Evolutionary conservation across 805 yeast genomes (phyloP).

Genomic region (Ogataea allantospora): DNA sequence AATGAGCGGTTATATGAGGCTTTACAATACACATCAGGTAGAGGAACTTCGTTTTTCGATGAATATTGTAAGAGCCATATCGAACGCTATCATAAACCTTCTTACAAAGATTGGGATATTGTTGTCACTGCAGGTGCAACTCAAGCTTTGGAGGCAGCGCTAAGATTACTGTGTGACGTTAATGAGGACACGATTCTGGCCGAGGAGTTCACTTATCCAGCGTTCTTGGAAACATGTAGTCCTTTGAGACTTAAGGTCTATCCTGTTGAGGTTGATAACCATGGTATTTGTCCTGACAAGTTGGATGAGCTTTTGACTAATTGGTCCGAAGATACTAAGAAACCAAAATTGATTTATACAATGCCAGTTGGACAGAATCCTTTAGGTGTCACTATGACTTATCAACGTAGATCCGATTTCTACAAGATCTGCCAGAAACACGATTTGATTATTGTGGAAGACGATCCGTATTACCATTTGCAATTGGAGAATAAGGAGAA

Average conservation of each 20-base stretch:
- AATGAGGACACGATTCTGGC: slow-evolving; percentile 76
- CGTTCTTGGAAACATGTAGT: slow-evolving; percentile 78
- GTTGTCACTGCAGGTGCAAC: slow-evolving; percentile 81
- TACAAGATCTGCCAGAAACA: slow-evolving; percentile 63
- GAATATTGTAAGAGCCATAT: slow-evolving; percentile 44
- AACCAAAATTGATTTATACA: slow-evolving; percentile 63
- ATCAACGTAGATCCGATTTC: slow-evolving; percentile 54
- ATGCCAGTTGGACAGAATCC: slow-evolving; percentile 88
- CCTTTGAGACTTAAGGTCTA: slow-evolving; percentile 67
- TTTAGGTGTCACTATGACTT: slow-evolving; percentile 65
- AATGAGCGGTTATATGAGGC: slow-evolving; percentile 40
- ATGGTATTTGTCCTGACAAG: slow-evolving; percentile 74
- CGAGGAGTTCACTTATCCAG: slow-evolving; percentile 80
- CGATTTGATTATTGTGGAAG: slow-evolving; percentile 72
- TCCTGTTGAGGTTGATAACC: slow-evolving; percentile 75
- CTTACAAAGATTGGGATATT: slow-evolving; percentile 63
- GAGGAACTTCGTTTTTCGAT: slow-evolving; percentile 45
- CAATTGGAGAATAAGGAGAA: slow-evolving; percentile 55
- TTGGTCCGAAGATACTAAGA: slow-evolving; percentile 54
- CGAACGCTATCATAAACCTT: slow-evolving; percentile 40
- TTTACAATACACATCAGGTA: slow-evolving; percentile 50
- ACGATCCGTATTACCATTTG: slow-evolving; percentile 82
- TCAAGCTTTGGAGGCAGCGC: slow-evolving; percentile 80
- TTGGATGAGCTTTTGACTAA: slow-evolving; percentile 58
- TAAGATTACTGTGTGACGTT: slow-evolving; percentile 72